phyloP scores from a whole-genome alignment of 164 flowering plant genomes.

The Kalanchoe fedtschenkoi region DNA sequence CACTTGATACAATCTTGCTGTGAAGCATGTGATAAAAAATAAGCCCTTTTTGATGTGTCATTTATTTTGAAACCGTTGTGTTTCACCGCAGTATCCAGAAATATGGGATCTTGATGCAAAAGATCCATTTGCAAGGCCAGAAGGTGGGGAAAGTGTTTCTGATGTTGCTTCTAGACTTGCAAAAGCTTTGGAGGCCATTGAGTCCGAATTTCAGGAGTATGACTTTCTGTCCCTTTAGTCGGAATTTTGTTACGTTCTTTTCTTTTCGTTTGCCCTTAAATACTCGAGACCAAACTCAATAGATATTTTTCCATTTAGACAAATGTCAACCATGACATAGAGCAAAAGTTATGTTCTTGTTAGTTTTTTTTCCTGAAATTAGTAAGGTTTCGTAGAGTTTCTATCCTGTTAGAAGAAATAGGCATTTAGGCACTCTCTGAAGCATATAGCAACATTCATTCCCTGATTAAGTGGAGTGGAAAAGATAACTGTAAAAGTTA shows the following conservation, averaged over 20 bases:
- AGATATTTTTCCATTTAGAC: not conserved
- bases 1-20: too few species aligned
- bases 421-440: not conserved
- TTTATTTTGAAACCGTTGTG: not conserved
- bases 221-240: not conserved
- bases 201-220: conserved; percentile 75
- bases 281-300: not conserved
- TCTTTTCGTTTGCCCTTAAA: not conserved
- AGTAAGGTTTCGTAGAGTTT: not conserved
- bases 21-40: too few species aligned
- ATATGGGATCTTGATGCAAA: conserved; percentile 93
- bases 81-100: conserved; percentile 51
- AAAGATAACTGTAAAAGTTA: not conserved
- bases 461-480: not conserved
- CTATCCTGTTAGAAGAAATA: not conserved
- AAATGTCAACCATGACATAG: not conserved
- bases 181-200: conserved; percentile 43
- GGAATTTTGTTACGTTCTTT: not conserved
- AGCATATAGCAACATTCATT: not conserved
- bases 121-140: conserved; percentile 66
- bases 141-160: conserved; percentile 92
- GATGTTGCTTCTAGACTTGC: conserved; percentile 81
- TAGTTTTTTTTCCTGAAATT: too few species aligned
- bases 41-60: not conserved
- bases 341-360: not conserved